Evolutionary conservation across 2,329 filamentous ascomycete genomes (phyloP).

Genomic region (Epichloe festucae): DNA sequence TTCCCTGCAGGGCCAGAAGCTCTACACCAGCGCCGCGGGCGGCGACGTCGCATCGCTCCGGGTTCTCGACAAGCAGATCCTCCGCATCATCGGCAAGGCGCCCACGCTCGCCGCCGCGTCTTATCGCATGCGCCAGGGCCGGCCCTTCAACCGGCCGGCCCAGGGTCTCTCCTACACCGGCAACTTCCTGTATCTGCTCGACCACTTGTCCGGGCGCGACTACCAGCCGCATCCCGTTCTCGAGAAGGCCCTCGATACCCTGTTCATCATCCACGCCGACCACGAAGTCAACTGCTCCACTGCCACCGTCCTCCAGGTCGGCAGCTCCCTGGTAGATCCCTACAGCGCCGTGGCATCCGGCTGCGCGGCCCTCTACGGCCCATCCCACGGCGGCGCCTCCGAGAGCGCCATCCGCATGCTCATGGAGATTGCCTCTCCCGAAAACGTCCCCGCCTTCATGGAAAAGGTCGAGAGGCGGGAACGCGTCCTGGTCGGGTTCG

Average conservation of each 20-base stretch:
- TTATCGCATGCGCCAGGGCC: constrained; percentile 39
- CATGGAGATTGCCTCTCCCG: constrained; percentile 34
- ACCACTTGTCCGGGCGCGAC: constrained; percentile 33
- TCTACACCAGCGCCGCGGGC: constrained; percentile 32
- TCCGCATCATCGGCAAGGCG: constrained; percentile 38
- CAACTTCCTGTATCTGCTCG: constrained; percentile 42
- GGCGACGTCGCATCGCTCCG: constrained; percentile 28
- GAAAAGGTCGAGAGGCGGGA: constrained; percentile 35
- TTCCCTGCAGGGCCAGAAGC: constrained; percentile 34
- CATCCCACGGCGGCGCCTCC: constrained; percentile 46
- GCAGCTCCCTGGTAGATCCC: constrained; percentile 42
- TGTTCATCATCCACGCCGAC: constrained; percentile 44
- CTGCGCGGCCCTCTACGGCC: constrained; percentile 40
- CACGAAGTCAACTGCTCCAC: constrained; percentile 47
- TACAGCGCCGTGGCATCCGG: constrained; percentile 39
- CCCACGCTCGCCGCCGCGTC: constrained; percentile 36
- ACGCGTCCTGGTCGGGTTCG: constrained; percentile 40
- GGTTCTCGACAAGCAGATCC: constrained; percentile 37
- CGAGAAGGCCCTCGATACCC: constrained; percentile 35
- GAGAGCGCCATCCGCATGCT: constrained; percentile 43
- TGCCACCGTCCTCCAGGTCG: constrained; percentile 41
- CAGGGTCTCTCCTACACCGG: constrained; percentile 36
- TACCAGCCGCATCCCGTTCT: constrained; percentile 36
- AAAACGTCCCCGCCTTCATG: constrained; percentile 38
- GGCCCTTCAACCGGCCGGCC: constrained; percentile 35